Base-by-base conservation (phyloP, 2,329 filamentous ascomycete species). In the Ophiostoma sp. region DNA sequence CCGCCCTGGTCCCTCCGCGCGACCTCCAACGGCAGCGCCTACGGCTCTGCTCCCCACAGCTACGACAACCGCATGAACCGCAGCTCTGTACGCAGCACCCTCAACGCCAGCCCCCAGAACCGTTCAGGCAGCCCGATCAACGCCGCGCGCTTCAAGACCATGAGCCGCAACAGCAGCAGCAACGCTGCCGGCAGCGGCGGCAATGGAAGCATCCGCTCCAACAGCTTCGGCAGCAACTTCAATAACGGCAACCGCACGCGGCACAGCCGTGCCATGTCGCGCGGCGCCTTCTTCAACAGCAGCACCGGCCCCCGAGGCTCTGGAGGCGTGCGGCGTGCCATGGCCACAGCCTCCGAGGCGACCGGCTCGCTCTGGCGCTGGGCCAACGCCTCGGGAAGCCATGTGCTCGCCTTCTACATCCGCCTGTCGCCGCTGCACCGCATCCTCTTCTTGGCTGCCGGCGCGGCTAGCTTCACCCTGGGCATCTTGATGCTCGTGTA, bases 401-500 rank as follows among this genome's bases (percentile, higher is more conserved):
- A 69, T 41, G 47, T 40, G 6, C 6, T 65, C 36, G 68, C 65
- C 5, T 65, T 66, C 2, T 90, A 85, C 78, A 76, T 82, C 71
- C 79, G 79, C 71, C 80, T 92, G 66, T 81, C 84, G 14, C 80
- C 84, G 0, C 74, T 86, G 68, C 89, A 96, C 77, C 85, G 85
- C 73, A 77, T 87, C 6, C 80, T 88, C 27, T 81, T 88, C 27
- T 77, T 84, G 12, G 69, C 83, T 3, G 85, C 79, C 38, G 78
- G 81, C 8, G 65, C 89, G 16, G 75, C 82, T 0, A 71, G 82
- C n/a, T 77, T 84, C 68, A 80, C 85, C 8, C 75, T 91, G 12
- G 79, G 82, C 41, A 80, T 96, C 67, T 79, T 93, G 4, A 89
- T 91, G 76, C 80, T 96, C 68, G 77, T 94, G 71, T 95, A 91